Conservation (phyloP, 495 filamentous ascomycete genomes). For the Halenospora varia region DNA sequence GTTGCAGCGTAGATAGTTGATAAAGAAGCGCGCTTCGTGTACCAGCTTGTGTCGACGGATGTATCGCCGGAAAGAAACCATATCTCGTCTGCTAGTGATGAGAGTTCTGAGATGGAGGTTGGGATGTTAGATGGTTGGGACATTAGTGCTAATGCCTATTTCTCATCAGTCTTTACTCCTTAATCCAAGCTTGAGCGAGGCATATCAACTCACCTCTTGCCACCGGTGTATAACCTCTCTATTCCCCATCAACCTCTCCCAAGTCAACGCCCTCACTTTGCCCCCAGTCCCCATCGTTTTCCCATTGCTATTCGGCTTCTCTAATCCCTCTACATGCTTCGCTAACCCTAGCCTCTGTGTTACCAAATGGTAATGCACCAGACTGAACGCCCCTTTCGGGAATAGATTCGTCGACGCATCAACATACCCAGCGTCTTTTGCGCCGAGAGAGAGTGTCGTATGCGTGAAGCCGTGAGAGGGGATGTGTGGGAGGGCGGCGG, state of each 20-base stretch:
- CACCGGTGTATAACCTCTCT: constrained; percentile 62
- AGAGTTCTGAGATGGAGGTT: constrained; percentile 72
- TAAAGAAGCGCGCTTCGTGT: constrained; percentile 78
- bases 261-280: constrained; percentile 55
- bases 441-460: constrained; percentile 67
- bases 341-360: constrained; percentile 50
- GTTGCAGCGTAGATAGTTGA: constrained; percentile 77
- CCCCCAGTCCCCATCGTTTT: constrained; percentile 35
- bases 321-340: constrained; percentile 26
- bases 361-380: constrained; percentile 79
- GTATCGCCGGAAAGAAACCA: constrained; percentile 77
- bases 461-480: constrained; percentile 77
- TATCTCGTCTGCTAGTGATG: constrained; percentile 81
- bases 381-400: constrained; percentile 70
- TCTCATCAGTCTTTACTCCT: no score
- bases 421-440: constrained; percentile 77
- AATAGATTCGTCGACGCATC: constrained; percentile 82
- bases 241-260: constrained; percentile 74
- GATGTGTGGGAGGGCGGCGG: constrained; percentile 73
- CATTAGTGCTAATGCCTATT: constrained; percentile 83
- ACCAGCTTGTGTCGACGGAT: constrained; percentile 82
- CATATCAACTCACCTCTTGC: constrained; percentile 66
- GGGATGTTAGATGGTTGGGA: constrained; percentile 73
- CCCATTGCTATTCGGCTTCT: constrained; percentile 7
- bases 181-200: neutral